These are phyloP conservation scores for Neurospora sp. DNA, from an alignment of 495 filamentous ascomycete genomes.

Conservation along the genomic window DNA sequence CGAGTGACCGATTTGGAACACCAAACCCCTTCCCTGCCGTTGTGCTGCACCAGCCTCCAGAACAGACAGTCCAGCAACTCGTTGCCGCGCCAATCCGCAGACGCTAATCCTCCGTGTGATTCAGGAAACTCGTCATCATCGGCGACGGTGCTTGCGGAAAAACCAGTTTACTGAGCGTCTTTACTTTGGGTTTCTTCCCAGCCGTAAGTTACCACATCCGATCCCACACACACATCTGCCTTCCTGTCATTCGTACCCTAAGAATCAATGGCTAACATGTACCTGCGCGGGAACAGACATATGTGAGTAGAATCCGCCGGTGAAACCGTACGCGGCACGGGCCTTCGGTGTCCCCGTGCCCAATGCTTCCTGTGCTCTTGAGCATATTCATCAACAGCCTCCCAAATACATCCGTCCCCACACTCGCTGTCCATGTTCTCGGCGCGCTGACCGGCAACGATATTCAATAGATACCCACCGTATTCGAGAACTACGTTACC, in stretches of 20 bases:
- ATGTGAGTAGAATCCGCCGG: constrained; percentile 43
- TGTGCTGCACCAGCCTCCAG: not conserved
- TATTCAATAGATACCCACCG: constrained; percentile 73
- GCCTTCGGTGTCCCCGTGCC: not conserved
- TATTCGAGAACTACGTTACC: constrained; percentile 99
- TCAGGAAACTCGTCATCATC: constrained; percentile 96
- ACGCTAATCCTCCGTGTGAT: not conserved
- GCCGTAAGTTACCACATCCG: constrained; percentile 54
- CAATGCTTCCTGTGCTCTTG: not conserved
- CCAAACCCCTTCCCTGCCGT: not conserved
- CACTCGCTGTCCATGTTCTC: not conserved
- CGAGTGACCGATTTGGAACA: not conserved
- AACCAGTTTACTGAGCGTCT: constrained; percentile 94
- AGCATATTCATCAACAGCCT: not conserved
- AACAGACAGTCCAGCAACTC: not conserved
- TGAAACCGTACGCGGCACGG: not conserved
- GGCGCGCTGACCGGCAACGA: constrained; percentile 1
- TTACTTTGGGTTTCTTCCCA: constrained; percentile 96
- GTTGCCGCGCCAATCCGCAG: not conserved
- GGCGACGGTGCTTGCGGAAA: constrained; percentile 98
- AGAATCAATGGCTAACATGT: constrained; percentile 6
- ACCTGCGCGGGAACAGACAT: constrained; percentile 42
- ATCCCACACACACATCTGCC: not conserved
- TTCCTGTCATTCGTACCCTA: not conserved
- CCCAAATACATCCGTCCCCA: not conserved